Conservation (phyloP, 78 protist genomes). For the Mantamonas sphyraenae region DNA sequence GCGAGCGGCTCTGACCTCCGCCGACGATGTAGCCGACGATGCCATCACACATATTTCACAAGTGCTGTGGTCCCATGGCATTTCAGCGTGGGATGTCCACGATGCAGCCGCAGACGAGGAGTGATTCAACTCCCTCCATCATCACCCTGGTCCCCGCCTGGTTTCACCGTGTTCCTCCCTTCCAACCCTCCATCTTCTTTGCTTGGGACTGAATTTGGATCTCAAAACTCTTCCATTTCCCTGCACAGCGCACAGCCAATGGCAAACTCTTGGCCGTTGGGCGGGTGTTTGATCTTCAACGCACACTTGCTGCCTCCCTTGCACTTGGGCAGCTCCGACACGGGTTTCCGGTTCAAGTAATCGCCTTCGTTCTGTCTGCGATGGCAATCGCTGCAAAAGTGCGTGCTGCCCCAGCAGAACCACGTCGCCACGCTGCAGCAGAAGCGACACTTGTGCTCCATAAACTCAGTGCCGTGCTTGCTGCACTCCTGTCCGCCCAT, state of each 20-base stretch:
- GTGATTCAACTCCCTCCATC: too few species aligned
- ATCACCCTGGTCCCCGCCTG: too few species aligned
- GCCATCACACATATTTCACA: too few species aligned
- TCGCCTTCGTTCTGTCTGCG: neutral
- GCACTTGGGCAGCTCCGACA: neutral
- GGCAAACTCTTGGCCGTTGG: slow-evolving; percentile 10
- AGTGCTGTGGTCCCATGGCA: too few species aligned
- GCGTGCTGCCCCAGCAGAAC: slow-evolving; percentile 68
- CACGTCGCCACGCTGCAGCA: slow-evolving; percentile 56
- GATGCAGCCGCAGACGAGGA: too few species aligned
- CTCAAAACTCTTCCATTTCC: neutral
- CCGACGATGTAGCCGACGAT: too few species aligned
- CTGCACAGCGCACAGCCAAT: slow-evolving; percentile 4
- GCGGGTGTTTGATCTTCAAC: slow-evolving; percentile 7
- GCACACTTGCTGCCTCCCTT: neutral
- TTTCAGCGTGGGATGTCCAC: too few species aligned
- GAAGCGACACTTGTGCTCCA: slow-evolving; percentile 54
- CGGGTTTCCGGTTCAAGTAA: neutral
- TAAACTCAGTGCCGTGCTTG: slow-evolving; percentile 39
- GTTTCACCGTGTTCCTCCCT: too few species aligned
- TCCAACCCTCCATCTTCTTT: too few species aligned
- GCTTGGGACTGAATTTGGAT: neutral
- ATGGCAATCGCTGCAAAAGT: slow-evolving; percentile 60
- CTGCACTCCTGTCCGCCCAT: too few species aligned
- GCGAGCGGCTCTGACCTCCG: too few species aligned